Percentiles rank a stretch among this genome's conserved stretches.
These are phyloP conservation scores for Vicia villosa DNA, from an alignment of 306 rosid species.

Conservation along the genomic window DNA sequence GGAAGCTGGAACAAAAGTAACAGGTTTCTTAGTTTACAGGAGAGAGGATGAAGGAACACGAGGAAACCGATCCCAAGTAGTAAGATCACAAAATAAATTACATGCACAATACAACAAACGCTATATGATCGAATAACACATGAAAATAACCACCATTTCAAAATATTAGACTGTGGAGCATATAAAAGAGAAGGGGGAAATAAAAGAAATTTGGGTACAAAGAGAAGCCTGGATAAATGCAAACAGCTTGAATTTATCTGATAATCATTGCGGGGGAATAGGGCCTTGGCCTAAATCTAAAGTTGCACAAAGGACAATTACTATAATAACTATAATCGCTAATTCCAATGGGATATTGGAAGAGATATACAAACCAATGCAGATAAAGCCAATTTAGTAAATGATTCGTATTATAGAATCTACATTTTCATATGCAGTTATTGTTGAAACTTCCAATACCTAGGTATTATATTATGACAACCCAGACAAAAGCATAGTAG, in stretches of 20 bases:
- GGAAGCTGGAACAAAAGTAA: slow-evolving; percentile 48
- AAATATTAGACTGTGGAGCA: neutral
- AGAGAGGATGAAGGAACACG: slow-evolving; percentile 12
- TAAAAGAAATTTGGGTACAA: slow-evolving; percentile 1
- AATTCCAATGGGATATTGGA: slow-evolving; percentile 14
- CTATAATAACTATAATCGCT: neutral
- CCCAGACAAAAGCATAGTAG: slow-evolving; percentile 16
- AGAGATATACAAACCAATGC: neutral
- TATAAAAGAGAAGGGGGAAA: neutral
- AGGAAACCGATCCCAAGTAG: slow-evolving; percentile 8
- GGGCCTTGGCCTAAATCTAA: slow-evolving; percentile 10
- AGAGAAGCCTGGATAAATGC: slow-evolving; percentile 13
- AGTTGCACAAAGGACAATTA: neutral
- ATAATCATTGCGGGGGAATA: neutral
- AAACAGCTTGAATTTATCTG: slow-evolving; percentile 18
- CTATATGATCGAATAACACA: slow-evolving; percentile 8
- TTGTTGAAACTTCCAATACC: slow-evolving; percentile 1
- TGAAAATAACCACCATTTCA: neutral
- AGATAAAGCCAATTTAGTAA: slow-evolving; percentile 13
- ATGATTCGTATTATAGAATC: neutral
- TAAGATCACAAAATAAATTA: slow-evolving; percentile 5
- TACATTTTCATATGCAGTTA: slow-evolving; percentile 1
- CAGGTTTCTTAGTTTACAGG: slow-evolving; percentile 13
- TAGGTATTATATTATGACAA: slow-evolving; percentile 1
- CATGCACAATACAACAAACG: slow-evolving; percentile 14